phyloP scores from a whole-genome alignment of 441 rosid species.

The Biscutella laevigata region DNA sequence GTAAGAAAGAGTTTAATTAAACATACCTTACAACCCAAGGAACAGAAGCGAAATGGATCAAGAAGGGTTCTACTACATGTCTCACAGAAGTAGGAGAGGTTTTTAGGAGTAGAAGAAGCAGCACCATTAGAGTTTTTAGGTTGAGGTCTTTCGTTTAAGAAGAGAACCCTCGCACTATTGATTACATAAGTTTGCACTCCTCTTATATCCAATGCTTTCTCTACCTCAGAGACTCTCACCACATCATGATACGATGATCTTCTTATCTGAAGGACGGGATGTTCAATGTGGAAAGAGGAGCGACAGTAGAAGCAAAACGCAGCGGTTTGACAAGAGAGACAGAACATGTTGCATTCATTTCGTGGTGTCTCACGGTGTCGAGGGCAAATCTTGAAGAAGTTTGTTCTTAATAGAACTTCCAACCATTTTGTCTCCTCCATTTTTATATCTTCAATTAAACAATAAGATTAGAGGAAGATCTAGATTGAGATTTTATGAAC shows the following conservation, averaged over 20 bases:
- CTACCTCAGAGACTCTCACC: constrained; percentile 67
- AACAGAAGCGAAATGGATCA: constrained; percentile 82
- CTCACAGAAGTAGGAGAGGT: constrained; percentile 50
- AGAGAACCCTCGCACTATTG: constrained; percentile 72
- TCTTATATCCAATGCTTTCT: constrained; percentile 50
- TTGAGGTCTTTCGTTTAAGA: constrained; percentile 74
- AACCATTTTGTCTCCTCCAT: constrained; percentile 75
- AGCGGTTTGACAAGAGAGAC: constrained; percentile 52
- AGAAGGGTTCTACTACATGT: constrained; percentile 62
- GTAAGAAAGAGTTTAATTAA: neutral
- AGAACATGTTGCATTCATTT: constrained; percentile 78
- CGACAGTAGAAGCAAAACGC: constrained; percentile 83
- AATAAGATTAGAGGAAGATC: too few relatives aligned
- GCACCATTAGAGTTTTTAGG: constrained; percentile 42
- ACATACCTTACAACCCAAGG: constrained; percentile 86
- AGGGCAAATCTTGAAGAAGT: constrained; percentile 60
- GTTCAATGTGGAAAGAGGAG: constrained; percentile 62
- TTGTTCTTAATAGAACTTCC: constrained; percentile 42
- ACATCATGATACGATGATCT: constrained; percentile 83
- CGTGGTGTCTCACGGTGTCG: constrained; percentile 45
- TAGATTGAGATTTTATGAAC: neutral
- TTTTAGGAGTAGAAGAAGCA: constrained; percentile 26
- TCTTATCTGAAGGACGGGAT: constrained; percentile 72
- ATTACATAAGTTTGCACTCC: constrained; percentile 83
- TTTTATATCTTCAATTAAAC: too few relatives aligned